Evolutionary conservation across 2,329 filamentous ascomycete genomes (phyloP).

Genomic region (Diaporthe citrichinensis): DNA sequence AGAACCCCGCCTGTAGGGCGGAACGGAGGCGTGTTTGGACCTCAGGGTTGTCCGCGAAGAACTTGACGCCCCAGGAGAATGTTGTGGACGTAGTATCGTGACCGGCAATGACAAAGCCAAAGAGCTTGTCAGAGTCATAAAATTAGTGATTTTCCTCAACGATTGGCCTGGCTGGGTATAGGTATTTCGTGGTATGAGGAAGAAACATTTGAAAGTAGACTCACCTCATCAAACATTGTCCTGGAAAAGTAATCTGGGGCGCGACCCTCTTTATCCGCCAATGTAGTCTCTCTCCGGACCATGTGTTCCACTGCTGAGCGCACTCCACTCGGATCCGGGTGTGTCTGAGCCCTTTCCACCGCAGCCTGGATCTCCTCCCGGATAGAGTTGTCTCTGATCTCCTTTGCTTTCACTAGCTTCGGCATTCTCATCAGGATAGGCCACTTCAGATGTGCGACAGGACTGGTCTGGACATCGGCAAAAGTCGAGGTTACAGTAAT

Average conservation of each 20-base stretch:
- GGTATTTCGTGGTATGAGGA: background rate
- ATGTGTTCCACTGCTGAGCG: slow-evolving; percentile 14
- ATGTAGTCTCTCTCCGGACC: background rate
- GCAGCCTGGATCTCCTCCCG: background rate
- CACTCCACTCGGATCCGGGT: background rate
- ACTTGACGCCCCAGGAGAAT: slow-evolving; percentile 57
- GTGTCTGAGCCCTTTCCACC: background rate
- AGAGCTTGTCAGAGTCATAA: slow-evolving; percentile 48
- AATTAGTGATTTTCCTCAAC: slow-evolving; percentile 41
- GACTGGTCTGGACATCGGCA: background rate
- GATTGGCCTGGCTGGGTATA: background rate
- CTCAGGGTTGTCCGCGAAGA: slow-evolving; percentile 54
- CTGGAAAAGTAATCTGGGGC: background rate
- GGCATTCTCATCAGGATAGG: background rate
- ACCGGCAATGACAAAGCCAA: slow-evolving; percentile 56
- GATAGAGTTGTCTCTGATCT: background rate
- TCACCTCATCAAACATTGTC: slow-evolving; percentile 11
- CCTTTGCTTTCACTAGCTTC: background rate
- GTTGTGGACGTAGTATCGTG: slow-evolving; percentile 60
- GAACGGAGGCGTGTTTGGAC: slow-evolving; percentile 56
- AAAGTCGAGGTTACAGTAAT: background rate
- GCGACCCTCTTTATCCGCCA: slow-evolving; percentile 41
- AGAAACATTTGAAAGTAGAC: background rate
- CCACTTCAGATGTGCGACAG: background rate
- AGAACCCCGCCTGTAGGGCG: slow-evolving; percentile 54